Base-by-base conservation (phyloP, 768 basidiomycete species). In the Lactarius psammicola region DNA sequence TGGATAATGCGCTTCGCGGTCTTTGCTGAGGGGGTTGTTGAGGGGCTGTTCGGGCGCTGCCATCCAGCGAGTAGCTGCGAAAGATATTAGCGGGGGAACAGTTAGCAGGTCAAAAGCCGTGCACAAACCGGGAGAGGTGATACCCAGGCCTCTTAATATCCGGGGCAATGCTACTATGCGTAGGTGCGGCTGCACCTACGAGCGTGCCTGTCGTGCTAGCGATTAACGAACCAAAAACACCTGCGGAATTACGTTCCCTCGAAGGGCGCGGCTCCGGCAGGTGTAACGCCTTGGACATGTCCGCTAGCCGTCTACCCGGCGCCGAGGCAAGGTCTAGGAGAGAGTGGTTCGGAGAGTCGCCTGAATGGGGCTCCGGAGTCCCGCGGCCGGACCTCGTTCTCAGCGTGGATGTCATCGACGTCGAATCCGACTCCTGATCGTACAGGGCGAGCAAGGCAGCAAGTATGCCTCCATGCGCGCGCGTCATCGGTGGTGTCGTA, bases 151-250 rank as follows among this genome's bases (percentile, higher is more conserved):
- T 76, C 69, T 84, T 81, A 42, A 88, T 71, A 68, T 87, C 82
- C 1, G 90, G 89, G 8, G 79, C 85, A 70, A 80, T 80, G 31
- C 77, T 77, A 58, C 76, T 82, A 53, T 79, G 75, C 11, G 71
- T 68, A 0, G 89, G 88, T 0, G 86, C 82, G 8, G 85, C 84
- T 3, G 82, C 82, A 20, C 88, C 89, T 1, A 82, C 77, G 9
- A 93, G 75, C 56, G 86, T 85, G 3, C 84, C 86, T 0, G 89
- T 60, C 42, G 64, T 86, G 63, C 86, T 85, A 8, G 87, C 84
- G 26, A 94, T 85, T 40, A 94, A 81, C 4, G 89, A 82, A 0
- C 88, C 90, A 65, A 89, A 81, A 2, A 88, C 88, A 6, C 88
- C 87, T 0, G 79, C 88, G 26, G 80, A 80, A 68, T 77, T 85